Conservation (phyloP, 306 rosid species). For the Mimosa pudica region DNA sequence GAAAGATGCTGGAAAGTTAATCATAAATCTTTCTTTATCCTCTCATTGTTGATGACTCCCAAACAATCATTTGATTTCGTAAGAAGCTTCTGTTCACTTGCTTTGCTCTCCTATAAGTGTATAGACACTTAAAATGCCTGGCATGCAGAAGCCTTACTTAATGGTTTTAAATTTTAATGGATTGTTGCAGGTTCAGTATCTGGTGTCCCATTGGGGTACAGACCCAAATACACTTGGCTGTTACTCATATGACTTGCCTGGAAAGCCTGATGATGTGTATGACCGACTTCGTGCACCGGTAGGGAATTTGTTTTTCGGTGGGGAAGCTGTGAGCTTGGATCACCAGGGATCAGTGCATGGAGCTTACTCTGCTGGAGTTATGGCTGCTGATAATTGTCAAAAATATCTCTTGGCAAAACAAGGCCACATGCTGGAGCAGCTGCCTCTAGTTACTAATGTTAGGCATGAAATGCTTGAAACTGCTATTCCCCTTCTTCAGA, state of each 20-base stretch:
- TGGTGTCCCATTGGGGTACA: constrained; percentile 77
- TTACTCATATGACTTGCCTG: constrained; percentile 72
- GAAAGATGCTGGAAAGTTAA: background rate
- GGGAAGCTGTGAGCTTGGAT: constrained; percentile 64
- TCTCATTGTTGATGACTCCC: background rate
- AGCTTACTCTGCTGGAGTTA: constrained; percentile 57
- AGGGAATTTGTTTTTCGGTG: constrained; percentile 60
- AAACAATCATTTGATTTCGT: background rate
- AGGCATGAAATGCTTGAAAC: constrained; percentile 46
- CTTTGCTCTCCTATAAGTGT: background rate
- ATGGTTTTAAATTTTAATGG: constrained; percentile 37
- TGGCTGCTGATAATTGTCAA: constrained; percentile 57
- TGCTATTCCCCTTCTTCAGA: constrained; percentile 59
- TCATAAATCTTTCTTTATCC: background rate
- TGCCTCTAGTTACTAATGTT: constrained; percentile 41
- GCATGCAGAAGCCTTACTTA: constrained; percentile 21
- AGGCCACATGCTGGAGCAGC: constrained; percentile 37
- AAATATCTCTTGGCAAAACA: constrained; percentile 38
- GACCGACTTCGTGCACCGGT: constrained; percentile 73
- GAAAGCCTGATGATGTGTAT: constrained; percentile 64
- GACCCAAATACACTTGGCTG: constrained; percentile 76
- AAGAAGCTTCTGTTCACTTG: background rate
- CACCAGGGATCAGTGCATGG: constrained; percentile 81
- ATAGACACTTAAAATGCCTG: background rate
- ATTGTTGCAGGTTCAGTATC: constrained; percentile 66